Conservation (phyloP, 352 stramenopile species). For the Stephanocyclus meneghinianus region DNA sequence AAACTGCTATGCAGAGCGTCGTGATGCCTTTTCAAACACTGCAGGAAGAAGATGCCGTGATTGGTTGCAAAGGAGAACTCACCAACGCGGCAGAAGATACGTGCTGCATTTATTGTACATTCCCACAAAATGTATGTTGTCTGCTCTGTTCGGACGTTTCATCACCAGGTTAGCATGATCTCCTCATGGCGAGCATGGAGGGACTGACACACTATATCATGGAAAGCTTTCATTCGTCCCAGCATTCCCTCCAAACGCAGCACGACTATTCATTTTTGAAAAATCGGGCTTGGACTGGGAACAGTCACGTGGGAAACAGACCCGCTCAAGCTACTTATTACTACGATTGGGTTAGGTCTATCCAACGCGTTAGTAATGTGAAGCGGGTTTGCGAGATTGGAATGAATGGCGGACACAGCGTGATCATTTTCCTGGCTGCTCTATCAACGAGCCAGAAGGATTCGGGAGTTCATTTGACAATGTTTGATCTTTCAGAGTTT, state of each 20-base stretch:
- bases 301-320: constrained; percentile 37
- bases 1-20: too few species aligned
- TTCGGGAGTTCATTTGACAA: constrained; percentile 15
- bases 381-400: constrained; percentile 37
- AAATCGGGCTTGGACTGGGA: constrained; percentile 37
- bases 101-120: constrained; percentile 28
- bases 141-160: constrained; percentile 13
- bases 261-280: constrained; percentile 1
- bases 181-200: constrained; percentile 40
- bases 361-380: not conserved
- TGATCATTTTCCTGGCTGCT: constrained; percentile 35
- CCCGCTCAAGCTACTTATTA: constrained; percentile 31
- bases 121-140: constrained; percentile 18
- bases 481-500: constrained; percentile 33
- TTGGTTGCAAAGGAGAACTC: not conserved
- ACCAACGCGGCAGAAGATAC: not conserved
- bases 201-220: constrained; percentile 33
- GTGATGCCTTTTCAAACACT: too few species aligned
- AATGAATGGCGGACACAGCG: constrained; percentile 38
- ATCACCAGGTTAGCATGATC: constrained; percentile 22
- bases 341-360: constrained; percentile 35
- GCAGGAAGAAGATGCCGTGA: not conserved
- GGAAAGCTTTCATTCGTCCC: constrained; percentile 14
- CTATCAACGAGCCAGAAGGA: not conserved
- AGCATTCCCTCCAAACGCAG: not conserved